Evolutionary conservation across 352 stramenopile species (phyloP), one percentile per base, ranked within the genome.

Genomic region (Phytophthora idaei): DNA sequence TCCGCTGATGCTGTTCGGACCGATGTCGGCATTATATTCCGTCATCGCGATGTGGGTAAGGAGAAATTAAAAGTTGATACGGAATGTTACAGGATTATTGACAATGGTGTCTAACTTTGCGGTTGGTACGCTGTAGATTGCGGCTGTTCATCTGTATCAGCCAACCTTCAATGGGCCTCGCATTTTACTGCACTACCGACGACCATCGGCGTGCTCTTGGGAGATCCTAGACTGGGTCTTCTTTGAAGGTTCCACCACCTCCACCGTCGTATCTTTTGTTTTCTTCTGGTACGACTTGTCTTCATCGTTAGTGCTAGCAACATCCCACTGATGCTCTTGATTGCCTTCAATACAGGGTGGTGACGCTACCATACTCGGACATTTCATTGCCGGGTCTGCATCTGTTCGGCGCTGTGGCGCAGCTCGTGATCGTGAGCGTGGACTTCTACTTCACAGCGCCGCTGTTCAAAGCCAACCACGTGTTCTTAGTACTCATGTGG

Each of bases 171-270:
- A 85, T 41, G 74, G 77, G 17, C 78, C 81, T 47, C 81, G 76
- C n/a, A 80, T 89, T 42, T 46, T 89, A 52, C 72, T 85, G 51
- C 76, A 86, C 50, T 77, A 82, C 21, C 79, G 77, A 58, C 74
- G 74, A 6, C 75, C 81, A 37, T 75, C 71, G n/a, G 64, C 76
- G 25, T 82, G 67, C 27, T 90, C 81, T 39, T 89, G 79, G 81
- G 79, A 89, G 36, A 85, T 89, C 57, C 53, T 90, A 28, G 81
- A 89, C 59, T 88, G 79, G 79, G 76, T 90, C 39, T 81, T 89
- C 44, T 86, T 80, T 56, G 77, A 92, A 53, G 78, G 79, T 17
- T 87, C 78, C 4, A 78, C 78, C 2, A 85, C 80, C 1, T 59
- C 67, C 27, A 69, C 77, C 4, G 53, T 89, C 37, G 71, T 83